Conservation (phyloP, 163 green algal species). For the Coccomyxa subellipsoidea region DNA sequence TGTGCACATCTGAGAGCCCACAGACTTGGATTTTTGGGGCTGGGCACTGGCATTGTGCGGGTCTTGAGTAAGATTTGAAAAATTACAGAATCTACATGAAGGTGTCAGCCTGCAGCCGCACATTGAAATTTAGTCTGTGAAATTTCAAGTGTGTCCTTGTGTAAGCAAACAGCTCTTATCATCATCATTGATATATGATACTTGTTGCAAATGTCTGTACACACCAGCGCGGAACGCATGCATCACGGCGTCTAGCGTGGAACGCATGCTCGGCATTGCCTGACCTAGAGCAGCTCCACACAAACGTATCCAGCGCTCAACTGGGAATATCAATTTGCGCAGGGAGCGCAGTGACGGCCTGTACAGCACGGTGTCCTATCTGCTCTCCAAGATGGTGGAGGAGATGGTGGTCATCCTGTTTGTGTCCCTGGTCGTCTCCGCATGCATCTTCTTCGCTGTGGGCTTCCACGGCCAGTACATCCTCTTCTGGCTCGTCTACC, state of each 20-base stretch:
- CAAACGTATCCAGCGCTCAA: background rate
- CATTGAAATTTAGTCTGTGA: too few relatives aligned
- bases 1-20: too few relatives aligned
- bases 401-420: conserved; percentile 39
- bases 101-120: too few relatives aligned
- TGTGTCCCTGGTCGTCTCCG: conserved; percentile 21
- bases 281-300: background rate
- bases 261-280: background rate
- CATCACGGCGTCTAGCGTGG: background rate
- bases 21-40: too few relatives aligned
- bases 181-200: too few relatives aligned
- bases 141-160: too few relatives aligned
- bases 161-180: too few relatives aligned
- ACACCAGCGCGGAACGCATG: too few relatives aligned
- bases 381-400: conserved; percentile 51
- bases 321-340: background rate
- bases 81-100: too few relatives aligned
- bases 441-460: conserved; percentile 38
- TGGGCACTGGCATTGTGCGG: too few relatives aligned
- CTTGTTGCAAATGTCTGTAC: too few relatives aligned
- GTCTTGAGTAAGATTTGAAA: too few relatives aligned
- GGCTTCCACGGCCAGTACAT: conserved; percentile 40
- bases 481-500: conserved; percentile 48
- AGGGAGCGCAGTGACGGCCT: conserved; percentile 62
- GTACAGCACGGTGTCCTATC: conserved; percentile 38